Evolutionary conservation across 441 rosid genomes (phyloP).

Genomic region (Dalechampia spathulata): DNA sequence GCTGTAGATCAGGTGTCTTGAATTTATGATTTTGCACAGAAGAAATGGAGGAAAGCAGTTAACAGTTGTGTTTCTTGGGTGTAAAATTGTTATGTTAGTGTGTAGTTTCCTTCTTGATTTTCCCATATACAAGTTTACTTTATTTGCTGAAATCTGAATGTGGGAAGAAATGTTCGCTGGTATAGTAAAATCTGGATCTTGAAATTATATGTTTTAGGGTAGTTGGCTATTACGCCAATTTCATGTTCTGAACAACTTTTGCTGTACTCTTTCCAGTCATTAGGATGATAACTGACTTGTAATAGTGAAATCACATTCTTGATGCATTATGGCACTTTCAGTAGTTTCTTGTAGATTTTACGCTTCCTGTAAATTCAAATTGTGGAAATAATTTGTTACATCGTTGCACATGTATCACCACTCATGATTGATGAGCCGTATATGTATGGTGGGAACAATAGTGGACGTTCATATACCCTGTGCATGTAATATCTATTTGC

Average conservation of each 20-base stretch:
- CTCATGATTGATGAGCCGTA: too few relatives aligned
- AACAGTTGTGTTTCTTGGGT: neutral
- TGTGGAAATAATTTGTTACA: too few relatives aligned
- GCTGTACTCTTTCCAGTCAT: neutral
- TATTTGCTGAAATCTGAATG: neutral
- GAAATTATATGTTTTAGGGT: neutral
- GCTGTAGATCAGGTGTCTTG: neutral
- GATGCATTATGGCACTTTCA: neutral
- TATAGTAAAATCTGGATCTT: neutral
- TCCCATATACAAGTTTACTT: neutral
- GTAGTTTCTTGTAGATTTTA: neutral
- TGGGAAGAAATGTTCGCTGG: neutral
- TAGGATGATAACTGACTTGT: neutral
- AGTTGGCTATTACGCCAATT: neutral
- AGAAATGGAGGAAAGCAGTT: neutral
- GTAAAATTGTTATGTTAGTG: neutral
- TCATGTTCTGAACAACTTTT: neutral
- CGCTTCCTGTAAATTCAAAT: neutral
- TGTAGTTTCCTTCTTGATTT: neutral
- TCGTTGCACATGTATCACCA: neutral
- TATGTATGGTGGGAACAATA: too few relatives aligned
- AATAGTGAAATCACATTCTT: too few relatives aligned
- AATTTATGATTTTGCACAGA: neutral
- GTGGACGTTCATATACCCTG: too few relatives aligned
- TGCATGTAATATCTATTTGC: too few relatives aligned